Evolutionary conservation across 805 yeast species (phyloP), one percentile per base, ranked within the genome.

Genomic region (Alloascoidea africana): DNA sequence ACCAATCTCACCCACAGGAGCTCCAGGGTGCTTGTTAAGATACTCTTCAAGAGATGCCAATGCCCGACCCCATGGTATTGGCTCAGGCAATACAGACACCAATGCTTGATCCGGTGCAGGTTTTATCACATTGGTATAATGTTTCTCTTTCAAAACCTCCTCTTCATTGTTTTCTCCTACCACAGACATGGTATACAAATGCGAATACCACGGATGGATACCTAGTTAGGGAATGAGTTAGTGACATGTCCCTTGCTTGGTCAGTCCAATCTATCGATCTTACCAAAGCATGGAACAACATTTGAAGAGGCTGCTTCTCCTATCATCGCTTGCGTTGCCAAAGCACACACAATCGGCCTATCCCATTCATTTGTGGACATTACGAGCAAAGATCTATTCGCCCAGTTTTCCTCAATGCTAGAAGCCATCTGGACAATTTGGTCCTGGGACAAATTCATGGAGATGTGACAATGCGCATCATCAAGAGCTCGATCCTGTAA

Each of bases 151-250:
- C 23, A 48, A 44, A 1, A 40, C 41, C 2, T 44, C 40, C 18
- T 42, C 41, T n/a, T n/a, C n/a, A n/a, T n/a, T n/a, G n/a, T n/a
- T n/a, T n/a, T n/a, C n/a, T n/a, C n/a, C n/a, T n/a, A n/a, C n/a
- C 3, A 11, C 35, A 0, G 46, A 41, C 1, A 46, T 52, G n/a
- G 55, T 47, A 2, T 68, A 58, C 14, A 77, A 44, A 52, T 87
- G 94, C 2, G 75, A 57, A 49, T 71, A 87, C 97, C 97, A 89
- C 0, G 98, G 98, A 55, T 89, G 98, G 1, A 85, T 60, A 0
- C 97, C 94, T 42, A 19, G 23, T n/a, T n/a, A n/a, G n/a, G n/a
- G n/a, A n/a, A 23, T 23, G n/a, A 23, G 8, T n/a, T 8, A 23
- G 8, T 23, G n/a, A 23, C n/a, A 23, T 23, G n/a, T 23, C 13